Evolutionary conservation across 139 green algal species (phyloP).

Genomic region (Chlorella sorokiniana): DNA sequence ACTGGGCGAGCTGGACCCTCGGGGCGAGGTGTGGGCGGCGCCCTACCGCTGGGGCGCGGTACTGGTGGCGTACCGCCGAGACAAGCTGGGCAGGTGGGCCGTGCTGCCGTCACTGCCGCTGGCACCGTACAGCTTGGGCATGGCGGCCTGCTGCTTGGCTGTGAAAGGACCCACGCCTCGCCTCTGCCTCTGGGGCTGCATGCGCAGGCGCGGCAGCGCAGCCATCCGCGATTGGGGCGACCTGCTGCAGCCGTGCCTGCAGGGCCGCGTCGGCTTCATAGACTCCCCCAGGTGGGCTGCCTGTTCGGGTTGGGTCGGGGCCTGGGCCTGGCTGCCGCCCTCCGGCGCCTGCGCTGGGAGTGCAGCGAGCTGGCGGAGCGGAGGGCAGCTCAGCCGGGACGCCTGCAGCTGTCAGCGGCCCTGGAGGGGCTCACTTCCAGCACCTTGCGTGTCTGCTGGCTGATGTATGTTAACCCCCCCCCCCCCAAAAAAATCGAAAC

Average conservation of each 20-base stretch:
- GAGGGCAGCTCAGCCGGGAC: neutral
- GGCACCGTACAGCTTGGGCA: neutral
- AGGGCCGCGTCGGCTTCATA: conserved; percentile 66
- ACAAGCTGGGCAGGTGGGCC: conserved; percentile 48
- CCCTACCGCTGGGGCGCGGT: conserved; percentile 84
- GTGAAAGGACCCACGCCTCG: too few relatives aligned
- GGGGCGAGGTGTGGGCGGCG: conserved; percentile 68
- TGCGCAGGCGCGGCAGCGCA: neutral
- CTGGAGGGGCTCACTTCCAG: too few relatives aligned
- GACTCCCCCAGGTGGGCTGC: conserved; percentile 56
- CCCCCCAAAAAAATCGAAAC: too few relatives aligned
- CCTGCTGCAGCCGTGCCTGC: conserved; percentile 76
- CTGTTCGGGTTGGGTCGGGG: neutral
- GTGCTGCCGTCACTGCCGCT: neutral
- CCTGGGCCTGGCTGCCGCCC: too few relatives aligned
- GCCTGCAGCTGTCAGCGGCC: too few relatives aligned
- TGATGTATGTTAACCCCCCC: too few relatives aligned
- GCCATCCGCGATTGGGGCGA: conserved; percentile 79
- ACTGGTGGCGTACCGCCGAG: conserved; percentile 69
- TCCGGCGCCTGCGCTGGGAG: too few relatives aligned
- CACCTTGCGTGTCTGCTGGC: neutral
- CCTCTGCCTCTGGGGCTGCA: too few relatives aligned
- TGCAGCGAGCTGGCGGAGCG: too few relatives aligned
- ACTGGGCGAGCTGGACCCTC: conserved; percentile 24
- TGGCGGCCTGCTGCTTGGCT: neutral